Percentiles rank a stretch among this genome's conserved stretches.
Evolutionary conservation across 2,329 filamentous ascomycete species (phyloP).

Genomic region (Fusarium haematococcum): DNA sequence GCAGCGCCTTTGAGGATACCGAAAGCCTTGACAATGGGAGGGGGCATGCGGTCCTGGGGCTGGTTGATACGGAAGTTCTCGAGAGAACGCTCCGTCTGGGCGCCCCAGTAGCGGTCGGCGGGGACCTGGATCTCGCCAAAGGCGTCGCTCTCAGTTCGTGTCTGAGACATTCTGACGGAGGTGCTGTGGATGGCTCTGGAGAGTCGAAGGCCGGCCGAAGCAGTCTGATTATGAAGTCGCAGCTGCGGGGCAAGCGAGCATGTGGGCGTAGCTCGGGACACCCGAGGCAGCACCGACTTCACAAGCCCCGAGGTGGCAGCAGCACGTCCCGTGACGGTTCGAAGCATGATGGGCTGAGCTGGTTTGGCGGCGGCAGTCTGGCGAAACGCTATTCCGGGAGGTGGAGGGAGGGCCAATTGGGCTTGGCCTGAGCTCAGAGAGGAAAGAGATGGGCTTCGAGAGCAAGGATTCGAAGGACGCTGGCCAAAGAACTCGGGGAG

Average conservation of each 20-base stretch:
- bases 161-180: slow-evolving; percentile 63
- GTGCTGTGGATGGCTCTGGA: slow-evolving; percentile 57
- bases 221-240: slow-evolving; percentile 34
- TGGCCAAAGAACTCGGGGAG: not conserved
- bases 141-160: slow-evolving; percentile 93
- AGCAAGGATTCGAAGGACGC: not conserved
- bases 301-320: slow-evolving; percentile 39
- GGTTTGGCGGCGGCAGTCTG: not conserved
- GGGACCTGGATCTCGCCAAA: slow-evolving; percentile 97
- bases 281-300: slow-evolving; percentile 41
- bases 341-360: slow-evolving; percentile 40
- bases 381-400: slow-evolving; percentile 30
- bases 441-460: slow-evolving; percentile 3
- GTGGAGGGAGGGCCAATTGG: slow-evolving; percentile 29
- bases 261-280: slow-evolving; percentile 42
- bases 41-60: slow-evolving; percentile 98
- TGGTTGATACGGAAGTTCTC: slow-evolving; percentile 99
- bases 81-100: slow-evolving; percentile 95
- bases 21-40: slow-evolving; percentile 91
- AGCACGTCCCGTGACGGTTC: slow-evolving; percentile 43
- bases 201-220: slow-evolving; percentile 33
- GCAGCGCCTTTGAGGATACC: slow-evolving; percentile 98
- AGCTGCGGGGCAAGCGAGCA: slow-evolving; percentile 42
- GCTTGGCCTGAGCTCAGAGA: slow-evolving; percentile 3
- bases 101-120: slow-evolving; percentile 97